Percentiles rank a stretch among this genome's conserved stretches.
Conservation (phyloP, 1,284 basidiomycete species). For the Leucoagaricus sp. region DNA sequence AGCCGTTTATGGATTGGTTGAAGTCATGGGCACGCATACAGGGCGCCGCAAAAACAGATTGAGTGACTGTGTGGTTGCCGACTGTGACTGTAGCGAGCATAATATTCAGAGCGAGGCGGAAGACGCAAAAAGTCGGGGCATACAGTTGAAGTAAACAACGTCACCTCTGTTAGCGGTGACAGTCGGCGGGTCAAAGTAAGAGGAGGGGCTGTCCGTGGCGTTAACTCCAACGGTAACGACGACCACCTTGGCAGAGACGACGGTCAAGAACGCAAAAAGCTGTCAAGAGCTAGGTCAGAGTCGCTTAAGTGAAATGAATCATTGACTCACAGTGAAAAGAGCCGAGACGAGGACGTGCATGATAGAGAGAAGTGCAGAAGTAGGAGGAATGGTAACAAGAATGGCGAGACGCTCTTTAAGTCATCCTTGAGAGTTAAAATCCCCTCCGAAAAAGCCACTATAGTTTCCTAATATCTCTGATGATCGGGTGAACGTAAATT, state of each 20-base stretch:
- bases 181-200: slow-evolving; percentile 47
- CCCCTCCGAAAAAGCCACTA: background rate
- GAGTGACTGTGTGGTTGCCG: slow-evolving; percentile 59
- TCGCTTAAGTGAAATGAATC: background rate
- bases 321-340: background rate
- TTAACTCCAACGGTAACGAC: slow-evolving; percentile 50
- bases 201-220: slow-evolving; percentile 41
- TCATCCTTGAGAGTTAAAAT: background rate
- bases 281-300: background rate
- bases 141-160: slow-evolving; percentile 58
- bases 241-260: slow-evolving; percentile 37
- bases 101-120: slow-evolving; percentile 13
- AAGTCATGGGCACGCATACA: slow-evolving; percentile 50
- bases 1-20: slow-evolving; percentile 54
- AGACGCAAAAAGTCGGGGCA: slow-evolving; percentile 14
- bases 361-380: background rate
- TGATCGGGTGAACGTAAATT: background rate
- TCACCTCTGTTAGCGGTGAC: slow-evolving; percentile 50
- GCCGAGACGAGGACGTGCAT: background rate
- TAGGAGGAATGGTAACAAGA: background rate
- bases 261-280: slow-evolving; percentile 10
- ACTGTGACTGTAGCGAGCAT: slow-evolving; percentile 42
- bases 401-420: background rate
- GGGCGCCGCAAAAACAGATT: slow-evolving; percentile 54
- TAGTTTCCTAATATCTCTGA: background rate